Evolutionary conservation across 176 grass and related monocot species (phyloP), one percentile per base, ranked within the genome.

Genomic region (Leersia perrieri): DNA sequence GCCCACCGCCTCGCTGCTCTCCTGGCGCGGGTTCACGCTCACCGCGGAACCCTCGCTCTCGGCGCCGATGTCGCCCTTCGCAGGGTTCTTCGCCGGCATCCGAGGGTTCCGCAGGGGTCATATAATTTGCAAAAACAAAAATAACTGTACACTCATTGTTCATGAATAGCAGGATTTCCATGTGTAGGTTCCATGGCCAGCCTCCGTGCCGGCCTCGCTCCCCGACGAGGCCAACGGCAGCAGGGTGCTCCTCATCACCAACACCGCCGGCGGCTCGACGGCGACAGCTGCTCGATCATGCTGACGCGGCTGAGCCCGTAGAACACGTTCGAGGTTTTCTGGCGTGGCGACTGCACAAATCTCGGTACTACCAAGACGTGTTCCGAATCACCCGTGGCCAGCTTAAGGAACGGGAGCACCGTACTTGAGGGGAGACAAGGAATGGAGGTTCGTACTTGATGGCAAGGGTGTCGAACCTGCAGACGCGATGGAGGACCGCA

Each of bases 391-490:
- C 87, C 60, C 87, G 69, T 3, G 89, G 89, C 42, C 70, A n/a
- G n/a, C n/a, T n/a, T n/a, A n/a, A n/a, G n/a, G n/a, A n/a, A n/a
- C n/a, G n/a, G n/a, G n/a, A n/a, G n/a, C n/a, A n/a, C n/a, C n/a
- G n/a, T n/a, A n/a, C n/a, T n/a, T n/a, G n/a, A n/a, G n/a, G n/a
- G n/a, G n/a, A n/a, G n/a, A n/a, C n/a, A n/a, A n/a, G n/a, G n/a
- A n/a, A n/a, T n/a, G n/a, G n/a, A n/a, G n/a, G n/a, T n/a, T n/a
- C 94, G 80, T 97, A 97, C 87, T 94, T 97, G 70, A 97, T 97
- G 3, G 91, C 94, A 28, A 97, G 91, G 0, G 94, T 97, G 83
- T 97, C 94, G 84, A 97, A 89, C 74, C 83, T 77, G 66, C 87
- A 91, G 55, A 93, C 91, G 22, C 89, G 83, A 80, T 97, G 94